phyloP scores from a whole-genome alignment of 2,329 filamentous ascomycete species.

The Podosphaera xanthii region DNA sequence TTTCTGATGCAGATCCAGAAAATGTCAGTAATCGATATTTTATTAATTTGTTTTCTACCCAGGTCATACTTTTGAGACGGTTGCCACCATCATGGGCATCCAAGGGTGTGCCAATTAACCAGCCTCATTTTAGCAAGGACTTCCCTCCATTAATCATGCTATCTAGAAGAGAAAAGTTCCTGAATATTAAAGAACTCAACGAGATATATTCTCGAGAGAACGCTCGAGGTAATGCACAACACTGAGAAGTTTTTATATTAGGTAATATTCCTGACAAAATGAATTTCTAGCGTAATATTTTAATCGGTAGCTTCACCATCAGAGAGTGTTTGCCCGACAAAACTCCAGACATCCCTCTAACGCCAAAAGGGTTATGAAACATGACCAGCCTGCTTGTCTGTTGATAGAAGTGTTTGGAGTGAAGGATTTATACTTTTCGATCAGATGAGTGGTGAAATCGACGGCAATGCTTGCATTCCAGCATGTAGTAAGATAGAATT shows the following conservation, averaged over 20 bases:
- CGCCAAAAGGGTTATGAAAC: constrained; percentile 6
- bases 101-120: not conserved
- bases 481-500: not conserved
- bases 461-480: not conserved
- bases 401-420: not conserved
- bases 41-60: not conserved
- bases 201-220: not conserved
- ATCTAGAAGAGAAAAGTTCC: not conserved
- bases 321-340: not conserved
- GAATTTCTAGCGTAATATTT: not conserved
- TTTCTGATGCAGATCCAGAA: not conserved
- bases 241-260: not conserved
- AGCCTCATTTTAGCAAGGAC: not conserved
- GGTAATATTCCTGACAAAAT: not conserved
- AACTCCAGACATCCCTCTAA: constrained; percentile 5
- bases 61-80: not conserved
- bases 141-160: not conserved
- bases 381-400: constrained; percentile 13
- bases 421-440: not conserved
- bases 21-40: not conserved
- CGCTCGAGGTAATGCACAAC: not conserved
- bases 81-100: not conserved
- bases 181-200: not conserved
- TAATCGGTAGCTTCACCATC: not conserved
- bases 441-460: not conserved